Evolutionary conservation across 139 green algal genomes (phyloP).

Genomic region (Chlamydomonas asymmetrica): DNA sequence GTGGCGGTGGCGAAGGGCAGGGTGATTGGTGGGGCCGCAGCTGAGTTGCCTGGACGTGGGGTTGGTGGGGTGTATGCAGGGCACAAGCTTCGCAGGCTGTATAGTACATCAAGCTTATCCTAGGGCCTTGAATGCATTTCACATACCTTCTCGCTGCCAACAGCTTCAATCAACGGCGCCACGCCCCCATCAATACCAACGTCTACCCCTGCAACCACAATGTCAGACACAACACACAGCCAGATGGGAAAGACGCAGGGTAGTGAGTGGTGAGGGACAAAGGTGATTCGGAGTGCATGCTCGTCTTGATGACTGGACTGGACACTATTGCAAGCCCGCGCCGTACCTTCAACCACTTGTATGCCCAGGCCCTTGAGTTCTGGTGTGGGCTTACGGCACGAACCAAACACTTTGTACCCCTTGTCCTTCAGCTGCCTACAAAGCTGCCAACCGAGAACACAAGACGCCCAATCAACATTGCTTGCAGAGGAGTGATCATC

Average conservation of each 20-base stretch:
- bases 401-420: constrained; percentile 46
- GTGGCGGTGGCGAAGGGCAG: too few relatives aligned
- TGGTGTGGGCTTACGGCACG: constrained; percentile 35
- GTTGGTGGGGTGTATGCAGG: too few relatives aligned
- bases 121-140: neutral
- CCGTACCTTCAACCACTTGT: constrained; percentile 24
- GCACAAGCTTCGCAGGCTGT: too few relatives aligned
- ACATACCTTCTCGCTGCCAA: too few relatives aligned
- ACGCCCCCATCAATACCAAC: constrained; percentile 1
- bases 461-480: neutral
- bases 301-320: neutral
- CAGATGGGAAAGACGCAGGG: neutral
- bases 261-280: neutral
- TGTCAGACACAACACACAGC: neutral
- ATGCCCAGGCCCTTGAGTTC: constrained; percentile 29
- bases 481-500: neutral
- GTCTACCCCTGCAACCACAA: constrained; percentile 1
- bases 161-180: too few relatives aligned
- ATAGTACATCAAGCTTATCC: too few relatives aligned
- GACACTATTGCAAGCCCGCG: neutral
- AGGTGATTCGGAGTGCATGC: neutral
- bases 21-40: too few relatives aligned
- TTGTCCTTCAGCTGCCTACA: constrained; percentile 31
- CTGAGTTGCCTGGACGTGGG: too few relatives aligned
- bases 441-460: too few relatives aligned